Conservation (phyloP, 768 basidiomycete species). For the Rhizopogon vinicolor region DNA sequence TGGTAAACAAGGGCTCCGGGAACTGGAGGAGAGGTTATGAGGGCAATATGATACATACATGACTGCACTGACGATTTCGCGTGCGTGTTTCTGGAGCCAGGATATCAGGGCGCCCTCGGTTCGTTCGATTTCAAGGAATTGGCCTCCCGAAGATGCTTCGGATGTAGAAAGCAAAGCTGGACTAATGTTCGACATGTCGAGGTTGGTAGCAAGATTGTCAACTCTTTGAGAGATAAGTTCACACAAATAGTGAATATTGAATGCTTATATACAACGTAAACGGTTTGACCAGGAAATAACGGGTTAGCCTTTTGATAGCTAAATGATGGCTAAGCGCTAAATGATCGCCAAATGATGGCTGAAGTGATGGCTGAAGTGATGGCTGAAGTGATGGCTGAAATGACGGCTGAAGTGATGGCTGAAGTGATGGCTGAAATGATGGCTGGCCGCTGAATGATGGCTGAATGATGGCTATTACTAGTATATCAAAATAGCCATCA, state of each 20-base stretch:
- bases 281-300: no score
- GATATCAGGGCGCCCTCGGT: background rate
- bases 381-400: no score
- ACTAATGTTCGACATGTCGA: background rate
- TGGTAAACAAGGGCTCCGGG: background rate
- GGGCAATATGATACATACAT: no score
- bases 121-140: background rate
- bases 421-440: no score
- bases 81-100: background rate
- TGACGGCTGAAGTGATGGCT: no score
- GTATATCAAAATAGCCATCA: no score
- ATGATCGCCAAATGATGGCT: no score
- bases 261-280: background rate
- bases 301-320: no score
- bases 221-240: background rate
- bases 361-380: no score
- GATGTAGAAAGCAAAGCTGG: background rate
- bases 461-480: no score
- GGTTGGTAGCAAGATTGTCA: background rate
- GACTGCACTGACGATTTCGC: background rate
- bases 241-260: background rate
- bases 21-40: background rate
- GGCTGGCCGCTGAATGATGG: no score
- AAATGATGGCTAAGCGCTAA: no score
- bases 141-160: background rate